Evolutionary conservation across 495 filamentous ascomycete genomes (phyloP), one percentile per base, ranked within the genome.

Genomic region (Alectoria sarmentosa): DNA sequence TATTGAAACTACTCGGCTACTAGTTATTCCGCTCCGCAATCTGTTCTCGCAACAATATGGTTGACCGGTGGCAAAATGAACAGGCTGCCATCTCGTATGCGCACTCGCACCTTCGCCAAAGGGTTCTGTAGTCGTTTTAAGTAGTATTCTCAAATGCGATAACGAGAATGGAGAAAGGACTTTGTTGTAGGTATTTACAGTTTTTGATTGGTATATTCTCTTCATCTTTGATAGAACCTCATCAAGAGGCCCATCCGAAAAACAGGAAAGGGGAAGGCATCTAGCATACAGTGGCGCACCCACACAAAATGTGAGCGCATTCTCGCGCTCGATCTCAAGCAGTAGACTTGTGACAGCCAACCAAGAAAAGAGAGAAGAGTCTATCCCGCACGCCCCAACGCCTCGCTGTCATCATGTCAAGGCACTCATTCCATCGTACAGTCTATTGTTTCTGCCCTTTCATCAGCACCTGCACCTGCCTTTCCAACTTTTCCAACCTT

Each of bases 401-500:
- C 62, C 62, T 55, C 54, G 62, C 62, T 64, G 19, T 17, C 17
- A 38, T 58, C 2, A 41, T 42, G 7, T 64, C 38, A 26, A 48
- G 37, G 10, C 21, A 58, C 1, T 15, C 52, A 34, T 26, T n/a
- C 32, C 49, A 48, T 64, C 62, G 38, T 64, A 64, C 62, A 64
- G 37, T 64, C 41, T 64, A 46, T 58, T 26, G 4, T 11, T 64
- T 54, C 36, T 64, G 62, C 8, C 52, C 52, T 19, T 34, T 58
- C 9, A 42, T 30, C 39, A 64, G 39, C 21, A 55, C 11, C n/a
- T 57, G 54, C 39, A 58, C 64, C 62, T 41, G 61, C 46, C 52
- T 68, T 26, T 58, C 65, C 66, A 32, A 65, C 28, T 42, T 60
- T 41, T 65, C 42, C 19, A 68, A 48, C 8, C 62, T 65, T 11